A percentile compares a stretch with the other conserved stretches of the same genome.
Evolutionary conservation across 2,329 filamentous ascomycete genomes (phyloP).

Genomic region (Apiospora phragmitis): DNA sequence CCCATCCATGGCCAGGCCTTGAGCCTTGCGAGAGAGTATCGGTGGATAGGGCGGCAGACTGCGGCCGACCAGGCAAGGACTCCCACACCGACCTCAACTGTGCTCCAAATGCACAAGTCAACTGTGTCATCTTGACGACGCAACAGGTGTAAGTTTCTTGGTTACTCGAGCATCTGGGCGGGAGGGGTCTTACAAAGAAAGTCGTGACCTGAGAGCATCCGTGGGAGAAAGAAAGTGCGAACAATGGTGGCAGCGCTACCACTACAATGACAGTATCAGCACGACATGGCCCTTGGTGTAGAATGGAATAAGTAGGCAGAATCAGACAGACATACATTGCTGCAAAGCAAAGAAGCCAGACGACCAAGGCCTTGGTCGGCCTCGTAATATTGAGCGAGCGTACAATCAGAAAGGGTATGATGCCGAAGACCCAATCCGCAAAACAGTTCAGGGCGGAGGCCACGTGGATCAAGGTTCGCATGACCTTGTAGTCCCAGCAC

Average conservation of each 20-base stretch:
- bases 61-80: not conserved
- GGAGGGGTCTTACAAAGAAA: not conserved
- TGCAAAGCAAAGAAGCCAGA: constrained; percentile 12
- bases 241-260: not conserved
- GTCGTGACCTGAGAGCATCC: not conserved
- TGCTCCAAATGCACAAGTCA: constrained; percentile 1
- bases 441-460: constrained; percentile 11
- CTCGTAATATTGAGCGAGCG: constrained; percentile 8
- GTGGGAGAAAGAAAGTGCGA: not conserved
- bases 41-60: not conserved
- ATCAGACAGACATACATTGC: not conserved
- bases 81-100: not conserved
- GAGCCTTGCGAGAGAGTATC: not conserved
- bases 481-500: constrained; percentile 11
- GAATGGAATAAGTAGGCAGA: not conserved
- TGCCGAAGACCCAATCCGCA: constrained; percentile 9
- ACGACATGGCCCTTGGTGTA: no score
- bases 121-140: not conserved
- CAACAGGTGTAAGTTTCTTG: not conserved
- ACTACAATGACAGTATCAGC: not conserved
- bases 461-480: not conserved
- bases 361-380: constrained; percentile 11
- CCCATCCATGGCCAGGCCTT: not conserved
- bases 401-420: constrained; percentile 13
- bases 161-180: not conserved